Conservation (phyloP, 2,329 filamentous ascomycete genomes). For the Colletotrichum siamense region DNA sequence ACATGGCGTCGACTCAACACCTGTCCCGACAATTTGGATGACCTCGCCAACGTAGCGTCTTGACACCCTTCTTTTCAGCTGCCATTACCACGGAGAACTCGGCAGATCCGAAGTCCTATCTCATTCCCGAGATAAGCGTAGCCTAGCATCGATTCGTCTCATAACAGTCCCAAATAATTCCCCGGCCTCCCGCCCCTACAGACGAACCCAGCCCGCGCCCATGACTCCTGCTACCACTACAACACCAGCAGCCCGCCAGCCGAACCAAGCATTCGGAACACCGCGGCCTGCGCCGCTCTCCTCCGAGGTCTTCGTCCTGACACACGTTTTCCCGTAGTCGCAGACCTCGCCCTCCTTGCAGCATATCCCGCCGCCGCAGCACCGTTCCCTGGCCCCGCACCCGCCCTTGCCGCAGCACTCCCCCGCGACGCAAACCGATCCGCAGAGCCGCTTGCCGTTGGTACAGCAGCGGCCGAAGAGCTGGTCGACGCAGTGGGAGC, state of each 20-base stretch:
- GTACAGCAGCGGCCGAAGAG: slow-evolving; percentile 8
- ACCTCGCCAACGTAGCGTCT: neutral
- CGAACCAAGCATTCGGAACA: neutral
- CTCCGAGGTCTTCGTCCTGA: neutral
- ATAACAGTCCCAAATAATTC: neutral
- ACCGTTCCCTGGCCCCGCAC: neutral
- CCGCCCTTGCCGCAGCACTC: slow-evolving; percentile 1
- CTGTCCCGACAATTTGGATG: neutral
- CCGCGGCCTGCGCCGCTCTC: neutral
- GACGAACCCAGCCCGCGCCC: neutral
- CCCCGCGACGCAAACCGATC: neutral
- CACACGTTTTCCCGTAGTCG: neutral
- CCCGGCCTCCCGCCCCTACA: neutral
- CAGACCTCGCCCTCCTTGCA: neutral
- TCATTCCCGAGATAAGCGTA: neutral
- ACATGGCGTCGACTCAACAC: neutral
- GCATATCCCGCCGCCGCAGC: neutral
- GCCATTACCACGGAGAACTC: neutral
- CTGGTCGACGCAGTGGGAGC: slow-evolving; percentile 7
- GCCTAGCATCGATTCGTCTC: neutral
- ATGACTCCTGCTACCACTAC: neutral
- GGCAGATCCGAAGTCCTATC: neutral
- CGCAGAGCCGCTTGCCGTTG: neutral
- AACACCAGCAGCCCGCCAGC: neutral
- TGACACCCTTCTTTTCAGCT: neutral